Conservation (phyloP, 1,284 basidiomycete species). For the Trametes hirsuta region DNA sequence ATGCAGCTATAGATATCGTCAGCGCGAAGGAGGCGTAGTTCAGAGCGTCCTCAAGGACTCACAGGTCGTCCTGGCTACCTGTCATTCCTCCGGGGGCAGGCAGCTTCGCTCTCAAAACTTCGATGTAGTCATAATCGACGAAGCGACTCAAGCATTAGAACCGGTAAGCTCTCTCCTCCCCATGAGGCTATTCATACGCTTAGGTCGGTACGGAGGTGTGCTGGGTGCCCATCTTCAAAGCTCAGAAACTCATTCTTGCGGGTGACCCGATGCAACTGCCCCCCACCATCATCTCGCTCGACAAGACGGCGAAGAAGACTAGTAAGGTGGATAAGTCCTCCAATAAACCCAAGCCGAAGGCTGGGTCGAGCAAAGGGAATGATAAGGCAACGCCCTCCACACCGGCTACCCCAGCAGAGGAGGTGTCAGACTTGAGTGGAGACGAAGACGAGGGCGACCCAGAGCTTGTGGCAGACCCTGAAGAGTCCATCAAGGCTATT, state of each 20-base stretch:
- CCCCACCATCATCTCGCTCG: constrained; percentile 83
- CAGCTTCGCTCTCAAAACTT: constrained; percentile 80
- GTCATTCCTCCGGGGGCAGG: constrained; percentile 86
- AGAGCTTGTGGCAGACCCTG: constrained; percentile 13
- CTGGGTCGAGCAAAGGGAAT: background rate
- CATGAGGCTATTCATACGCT: constrained; percentile 1
- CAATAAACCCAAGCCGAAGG: constrained; percentile 25
- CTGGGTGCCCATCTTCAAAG: constrained; percentile 94
- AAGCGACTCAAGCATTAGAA: constrained; percentile 96
- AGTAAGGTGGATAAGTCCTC: too few relatives aligned
- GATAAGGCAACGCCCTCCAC: background rate
- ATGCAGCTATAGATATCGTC: constrained; percentile 66
- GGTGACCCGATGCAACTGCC: constrained; percentile 93
- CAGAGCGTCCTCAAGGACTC: constrained; percentile 79
- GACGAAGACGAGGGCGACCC: constrained; percentile 19
- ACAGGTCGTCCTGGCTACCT: constrained; percentile 89
- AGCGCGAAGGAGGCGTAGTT: constrained; percentile 85
- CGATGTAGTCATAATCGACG: constrained; percentile 94
- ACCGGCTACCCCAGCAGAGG: background rate
- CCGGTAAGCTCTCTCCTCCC: constrained; percentile 53
- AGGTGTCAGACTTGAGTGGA: constrained; percentile 8
- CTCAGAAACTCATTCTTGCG: constrained; percentile 85
- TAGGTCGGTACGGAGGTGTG: constrained; percentile 62
- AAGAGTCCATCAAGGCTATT: constrained; percentile 5
- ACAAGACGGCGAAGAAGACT: constrained; percentile 38